Base-by-base conservation (phyloP, 306 rosid species). In the Castanea sativa region DNA sequence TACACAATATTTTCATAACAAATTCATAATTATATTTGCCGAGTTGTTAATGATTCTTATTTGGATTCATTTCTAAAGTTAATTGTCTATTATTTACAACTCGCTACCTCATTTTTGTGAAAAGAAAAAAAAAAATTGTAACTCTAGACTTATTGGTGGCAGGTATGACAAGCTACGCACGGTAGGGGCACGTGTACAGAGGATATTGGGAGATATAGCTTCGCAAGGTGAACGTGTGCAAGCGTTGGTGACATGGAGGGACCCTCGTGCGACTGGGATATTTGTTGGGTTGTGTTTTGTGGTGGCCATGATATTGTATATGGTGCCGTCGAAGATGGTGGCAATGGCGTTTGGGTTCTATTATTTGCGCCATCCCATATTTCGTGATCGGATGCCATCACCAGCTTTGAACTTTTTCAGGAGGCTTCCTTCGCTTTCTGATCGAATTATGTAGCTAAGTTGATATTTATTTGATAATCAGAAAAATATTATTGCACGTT, bases 241-340 rank as follows among this genome's bases (percentile, higher is more conserved):
- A 3, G 92, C 99, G 0, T 53, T 95, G 79, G 97, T 95, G 77
- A 95, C 97, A n/a, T 95, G 99, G 99, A 81, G 92, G 0, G 98
- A 95, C 57, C 99, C 97, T 38, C 87, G 90, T 5, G 97, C 95
- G 12, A 95, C 92, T 0, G 97, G 97, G 30, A 86, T 95, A 3
- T 95, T 95, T 72, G 76, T 92, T 0, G 91, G 85, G 25, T 9
- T 92, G 73, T 94, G 99, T 27, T 90, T 92, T 30, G 71, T 81
- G 3, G 94, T 90, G 69, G 97, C 97, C 0, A 32, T 90, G 72
- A 19, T 84, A 23, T 6, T 95, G 71, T 95, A 91, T 74, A 21
- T 91, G 76, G 89, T 92, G 61, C 92, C 99, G 51, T 86, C 97
- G 2, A 95, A 91, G 78, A 91, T 91, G 91, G 91, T 87, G 78